phyloP scores from a whole-genome alignment of 2,329 filamentous ascomycete species.

The Pseudogymnoascus verrucosus region DNA sequence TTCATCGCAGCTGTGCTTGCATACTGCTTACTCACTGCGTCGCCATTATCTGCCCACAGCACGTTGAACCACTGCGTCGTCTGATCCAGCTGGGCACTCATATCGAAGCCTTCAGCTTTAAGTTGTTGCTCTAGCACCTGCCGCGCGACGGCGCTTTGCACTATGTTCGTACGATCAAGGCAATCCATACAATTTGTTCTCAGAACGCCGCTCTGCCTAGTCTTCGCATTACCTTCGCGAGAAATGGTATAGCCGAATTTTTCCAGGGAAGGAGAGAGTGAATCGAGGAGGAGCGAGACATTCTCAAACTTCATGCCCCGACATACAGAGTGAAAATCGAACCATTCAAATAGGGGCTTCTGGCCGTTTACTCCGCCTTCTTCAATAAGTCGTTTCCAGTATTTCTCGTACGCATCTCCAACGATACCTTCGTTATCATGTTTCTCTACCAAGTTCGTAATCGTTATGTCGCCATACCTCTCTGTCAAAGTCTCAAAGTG shows the following conservation, averaged over 20 bases:
- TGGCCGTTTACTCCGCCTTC: constrained; percentile 41
- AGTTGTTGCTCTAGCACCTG: constrained; percentile 75
- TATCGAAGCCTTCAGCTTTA: constrained; percentile 64
- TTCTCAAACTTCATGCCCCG: constrained; percentile 98
- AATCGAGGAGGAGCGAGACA: constrained; percentile 69
- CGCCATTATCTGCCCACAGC: constrained; percentile 95
- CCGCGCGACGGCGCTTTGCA: constrained; percentile 83
- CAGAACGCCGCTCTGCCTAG: constrained; percentile 65
- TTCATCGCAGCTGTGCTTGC: constrained; percentile 93
- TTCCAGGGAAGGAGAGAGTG: constrained; percentile 58
- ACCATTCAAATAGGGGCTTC: constrained; percentile 77
- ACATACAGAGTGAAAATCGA: constrained; percentile 89
- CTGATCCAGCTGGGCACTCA: constrained; percentile 67
- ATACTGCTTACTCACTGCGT: constrained; percentile 92
- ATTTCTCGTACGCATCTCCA: constrained; percentile 67
- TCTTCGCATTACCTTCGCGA: constrained; percentile 34
- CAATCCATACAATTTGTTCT: constrained; percentile 99
- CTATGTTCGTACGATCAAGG: constrained; percentile 89
- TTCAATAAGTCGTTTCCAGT: constrained; percentile 59
- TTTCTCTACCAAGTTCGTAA: constrained; percentile 82
- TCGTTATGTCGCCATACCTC: constrained; percentile 69
- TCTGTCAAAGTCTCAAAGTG: constrained; percentile 67
- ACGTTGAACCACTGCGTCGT: constrained; percentile 90
- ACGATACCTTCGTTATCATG: constrained; percentile 73
- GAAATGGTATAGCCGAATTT: constrained; percentile 61